Evolutionary conservation across 495 filamentous ascomycete genomes (phyloP).

Genomic region (Ascobolus immersus): DNA sequence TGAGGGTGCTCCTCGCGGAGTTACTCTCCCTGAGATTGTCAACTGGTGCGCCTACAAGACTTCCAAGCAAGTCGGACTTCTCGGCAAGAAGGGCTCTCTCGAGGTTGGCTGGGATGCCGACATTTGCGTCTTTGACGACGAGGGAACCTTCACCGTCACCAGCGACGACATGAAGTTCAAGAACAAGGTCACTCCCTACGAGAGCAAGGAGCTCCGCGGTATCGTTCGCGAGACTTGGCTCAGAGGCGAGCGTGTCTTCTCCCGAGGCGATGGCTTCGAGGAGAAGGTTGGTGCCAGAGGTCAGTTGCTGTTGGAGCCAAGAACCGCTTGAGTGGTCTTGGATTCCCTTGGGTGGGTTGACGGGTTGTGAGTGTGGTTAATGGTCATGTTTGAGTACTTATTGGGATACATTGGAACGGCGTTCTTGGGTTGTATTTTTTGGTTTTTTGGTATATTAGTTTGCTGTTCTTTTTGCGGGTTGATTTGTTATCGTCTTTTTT

Average conservation of each 20-base stretch:
- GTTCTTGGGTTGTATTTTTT: no score
- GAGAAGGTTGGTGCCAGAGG: conserved; percentile 31
- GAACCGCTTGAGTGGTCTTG: no score
- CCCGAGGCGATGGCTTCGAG: conserved; percentile 31
- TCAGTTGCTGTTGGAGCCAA: conserved; percentile 29
- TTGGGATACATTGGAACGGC: no score
- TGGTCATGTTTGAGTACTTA: no score
- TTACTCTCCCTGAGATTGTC: conserved; percentile 44
- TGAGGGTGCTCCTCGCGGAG: conserved; percentile 31
- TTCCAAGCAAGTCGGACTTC: conserved; percentile 71
- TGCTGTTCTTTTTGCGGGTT: no score
- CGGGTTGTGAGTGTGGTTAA: no score
- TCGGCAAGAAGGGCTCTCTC: conserved; percentile 57
- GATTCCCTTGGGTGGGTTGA: no score
- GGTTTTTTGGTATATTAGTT: no score
- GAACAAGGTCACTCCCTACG: conserved; percentile 85
- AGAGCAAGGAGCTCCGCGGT: conserved; percentile 54
- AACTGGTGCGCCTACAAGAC: conserved; percentile 69
- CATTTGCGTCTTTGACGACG: conserved; percentile 74
- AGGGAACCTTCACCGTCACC: conserved; percentile 44
- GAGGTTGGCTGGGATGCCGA: conserved; percentile 74
- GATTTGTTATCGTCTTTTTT: no score
- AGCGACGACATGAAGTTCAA: conserved; percentile 58
- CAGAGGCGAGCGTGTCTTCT: conserved; percentile 50
- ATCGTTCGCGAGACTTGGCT: conserved; percentile 80